Conservation (phyloP, 2,329 filamentous ascomycete genomes). For the Penicillium frequentans region DNA sequence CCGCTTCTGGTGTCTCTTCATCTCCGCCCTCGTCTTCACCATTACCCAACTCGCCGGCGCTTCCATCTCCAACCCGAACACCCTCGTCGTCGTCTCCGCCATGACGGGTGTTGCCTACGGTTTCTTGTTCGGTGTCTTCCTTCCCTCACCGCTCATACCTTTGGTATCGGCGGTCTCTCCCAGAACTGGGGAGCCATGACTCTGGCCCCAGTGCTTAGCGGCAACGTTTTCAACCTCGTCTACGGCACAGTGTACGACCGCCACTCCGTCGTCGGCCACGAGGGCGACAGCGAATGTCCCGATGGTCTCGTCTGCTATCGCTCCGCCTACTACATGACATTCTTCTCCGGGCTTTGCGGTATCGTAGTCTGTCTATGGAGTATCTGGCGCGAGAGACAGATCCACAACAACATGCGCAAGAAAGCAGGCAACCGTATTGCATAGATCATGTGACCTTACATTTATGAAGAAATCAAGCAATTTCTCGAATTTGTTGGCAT, state of each 20-base stretch:
- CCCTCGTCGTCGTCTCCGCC: slow-evolving; percentile 74
- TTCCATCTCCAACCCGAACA: slow-evolving; percentile 71
- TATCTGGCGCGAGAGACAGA: slow-evolving; percentile 41
- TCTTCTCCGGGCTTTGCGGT: slow-evolving; percentile 69
- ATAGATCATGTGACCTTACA: slow-evolving; percentile 12
- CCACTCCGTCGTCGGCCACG: slow-evolving; percentile 68
- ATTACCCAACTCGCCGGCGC: slow-evolving; percentile 76
- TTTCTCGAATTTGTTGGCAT: not conserved
- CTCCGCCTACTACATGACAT: slow-evolving; percentile 76
- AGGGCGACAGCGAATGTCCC: slow-evolving; percentile 71
- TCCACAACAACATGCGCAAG: slow-evolving; percentile 25
- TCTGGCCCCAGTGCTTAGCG: slow-evolving; percentile 79
- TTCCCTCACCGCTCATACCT: slow-evolving; percentile 83
- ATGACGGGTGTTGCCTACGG: slow-evolving; percentile 89
- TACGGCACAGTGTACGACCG: slow-evolving; percentile 83
- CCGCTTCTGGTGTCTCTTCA: slow-evolving; percentile 86
- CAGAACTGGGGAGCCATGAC: slow-evolving; percentile 98
- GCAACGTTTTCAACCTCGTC: slow-evolving; percentile 88
- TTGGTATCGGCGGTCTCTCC: slow-evolving; percentile 83
- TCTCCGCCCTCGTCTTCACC: slow-evolving; percentile 75
- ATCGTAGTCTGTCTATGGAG: slow-evolving; percentile 65
- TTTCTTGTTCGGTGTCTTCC: slow-evolving; percentile 90
- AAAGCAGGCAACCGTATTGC: slow-evolving; percentile 36
- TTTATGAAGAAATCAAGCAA: not conserved
- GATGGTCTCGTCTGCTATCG: slow-evolving; percentile 80